phyloP scores from a whole-genome alignment of 768 basidiomycete genomes.

The Cyclocybe aegerita region DNA sequence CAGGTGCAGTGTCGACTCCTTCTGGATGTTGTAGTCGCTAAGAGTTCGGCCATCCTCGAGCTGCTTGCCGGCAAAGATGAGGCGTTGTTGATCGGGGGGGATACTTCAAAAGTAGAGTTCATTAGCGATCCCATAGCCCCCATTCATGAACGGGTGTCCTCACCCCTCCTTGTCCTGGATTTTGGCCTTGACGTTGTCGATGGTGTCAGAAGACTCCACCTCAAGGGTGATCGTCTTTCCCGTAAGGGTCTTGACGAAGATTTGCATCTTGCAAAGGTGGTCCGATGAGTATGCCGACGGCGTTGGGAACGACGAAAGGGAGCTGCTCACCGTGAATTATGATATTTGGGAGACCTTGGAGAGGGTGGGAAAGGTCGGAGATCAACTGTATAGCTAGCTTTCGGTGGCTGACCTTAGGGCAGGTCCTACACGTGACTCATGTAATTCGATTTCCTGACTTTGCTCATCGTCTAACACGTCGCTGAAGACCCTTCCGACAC shows the following conservation, averaged over 20 bases:
- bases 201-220: slow-evolving; percentile 96
- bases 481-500: neutral
- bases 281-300: slow-evolving; percentile 11
- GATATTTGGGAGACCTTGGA: slow-evolving; percentile 17
- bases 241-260: slow-evolving; percentile 80
- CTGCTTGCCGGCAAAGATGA: slow-evolving; percentile 98
- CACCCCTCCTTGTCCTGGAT: slow-evolving; percentile 61
- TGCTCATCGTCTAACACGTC: slow-evolving; percentile 1
- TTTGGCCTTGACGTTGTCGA: slow-evolving; percentile 90
- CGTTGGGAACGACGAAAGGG: slow-evolving; percentile 14
- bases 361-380: slow-evolving; percentile 26
- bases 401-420: slow-evolving; percentile 43
- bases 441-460: slow-evolving; percentile 5
- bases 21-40: slow-evolving; percentile 97
- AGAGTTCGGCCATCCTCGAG: slow-evolving; percentile 97
- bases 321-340: slow-evolving; percentile 31
- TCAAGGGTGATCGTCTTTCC: slow-evolving; percentile 98
- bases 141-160: no score
- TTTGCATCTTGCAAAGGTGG: slow-evolving; percentile 42
- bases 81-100: slow-evolving; percentile 91
- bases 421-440: slow-evolving; percentile 23
- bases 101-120: slow-evolving; percentile 47
- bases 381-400: slow-evolving; percentile 26
- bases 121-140: no score
- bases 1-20: slow-evolving; percentile 96